phyloP scores from a whole-genome alignment of 2,329 filamentous ascomycete genomes.

The Fusarium avenaceum region DNA sequence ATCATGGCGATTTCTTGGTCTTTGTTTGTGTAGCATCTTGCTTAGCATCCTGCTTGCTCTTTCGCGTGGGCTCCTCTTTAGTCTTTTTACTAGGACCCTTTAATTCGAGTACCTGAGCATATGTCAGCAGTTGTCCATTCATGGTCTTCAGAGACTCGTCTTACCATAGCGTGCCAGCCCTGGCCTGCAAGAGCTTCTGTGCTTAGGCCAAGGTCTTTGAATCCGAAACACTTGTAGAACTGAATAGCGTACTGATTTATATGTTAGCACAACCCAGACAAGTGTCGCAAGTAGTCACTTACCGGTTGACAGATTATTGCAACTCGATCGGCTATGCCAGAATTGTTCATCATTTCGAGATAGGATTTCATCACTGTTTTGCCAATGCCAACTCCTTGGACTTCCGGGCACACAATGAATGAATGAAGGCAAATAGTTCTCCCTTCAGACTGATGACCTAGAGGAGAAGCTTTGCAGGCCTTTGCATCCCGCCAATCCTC shows the following conservation, averaged over 20 bases:
- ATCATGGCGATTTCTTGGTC: conserved; percentile 21
- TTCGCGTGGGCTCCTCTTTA: conserved; percentile 45
- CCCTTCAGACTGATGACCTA: conserved; percentile 80
- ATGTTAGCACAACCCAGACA: conserved; percentile 4
- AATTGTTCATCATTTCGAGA: conserved; percentile 79
- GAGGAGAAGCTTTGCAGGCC: conserved; percentile 56
- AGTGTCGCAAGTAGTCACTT: conserved; percentile 44
- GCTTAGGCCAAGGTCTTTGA: conserved; percentile 76
- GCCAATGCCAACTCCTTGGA: conserved; percentile 81
- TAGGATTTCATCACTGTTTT: conserved; percentile 81
- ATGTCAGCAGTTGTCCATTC: conserved; percentile 6
- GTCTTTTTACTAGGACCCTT: conserved; percentile 44
- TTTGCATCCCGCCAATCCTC: conserved; percentile 71
- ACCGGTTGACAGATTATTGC: conserved; percentile 82
- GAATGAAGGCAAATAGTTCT: conserved; percentile 86
- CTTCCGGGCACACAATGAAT: conserved; percentile 80
- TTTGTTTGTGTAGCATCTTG: conserved; percentile 35
- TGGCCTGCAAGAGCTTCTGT: conserved; percentile 80
- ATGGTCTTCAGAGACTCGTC: conserved; percentile 32
- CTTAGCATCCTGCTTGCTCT: conserved; percentile 36
- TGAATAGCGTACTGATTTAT: conserved; percentile 69
- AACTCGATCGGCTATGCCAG: conserved; percentile 77
- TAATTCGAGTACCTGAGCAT: conserved; percentile 44
- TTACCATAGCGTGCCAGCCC: conserved; percentile 86
- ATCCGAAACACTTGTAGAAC: conserved; percentile 84